Evolutionary conservation across 129 eudicot genomes (phyloP).

Genomic region (Artemisia tridentata): DNA sequence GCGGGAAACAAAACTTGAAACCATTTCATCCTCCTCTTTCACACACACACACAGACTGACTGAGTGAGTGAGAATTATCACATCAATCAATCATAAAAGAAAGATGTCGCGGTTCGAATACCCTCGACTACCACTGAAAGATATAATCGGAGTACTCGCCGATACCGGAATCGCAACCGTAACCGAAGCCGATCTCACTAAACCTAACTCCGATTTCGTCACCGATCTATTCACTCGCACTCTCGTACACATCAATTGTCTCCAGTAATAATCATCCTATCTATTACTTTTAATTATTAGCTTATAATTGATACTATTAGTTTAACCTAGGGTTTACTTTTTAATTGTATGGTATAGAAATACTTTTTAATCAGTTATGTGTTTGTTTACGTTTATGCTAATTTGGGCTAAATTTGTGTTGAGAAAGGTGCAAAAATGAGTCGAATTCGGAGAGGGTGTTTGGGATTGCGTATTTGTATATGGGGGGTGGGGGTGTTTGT

Average conservation of each 20-base stretch:
- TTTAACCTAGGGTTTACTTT: not conserved
- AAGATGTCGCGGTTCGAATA: slow-evolving; percentile 62
- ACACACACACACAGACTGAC: slow-evolving; percentile 11
- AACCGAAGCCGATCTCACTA: slow-evolving; percentile 53
- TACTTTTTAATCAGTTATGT: too few species aligned
- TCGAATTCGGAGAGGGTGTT: too few species aligned
- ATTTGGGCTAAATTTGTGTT: too few species aligned
- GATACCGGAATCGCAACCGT: slow-evolving; percentile 48
- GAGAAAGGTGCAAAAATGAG: too few species aligned
- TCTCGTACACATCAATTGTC: slow-evolving; percentile 45
- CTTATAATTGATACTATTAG: not conserved
- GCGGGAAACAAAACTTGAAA: not conserved
- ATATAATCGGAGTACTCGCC: slow-evolving; percentile 42
- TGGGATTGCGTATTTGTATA: too few species aligned
- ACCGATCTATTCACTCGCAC: slow-evolving; percentile 50
- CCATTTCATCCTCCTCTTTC: too few species aligned
- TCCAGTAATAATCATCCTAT: slow-evolving; percentile 40
- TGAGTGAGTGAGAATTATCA: not conserved
- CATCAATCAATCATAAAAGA: not conserved
- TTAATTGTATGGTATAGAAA: not conserved
- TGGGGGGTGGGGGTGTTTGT: too few species aligned
- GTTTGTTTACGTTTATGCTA: not conserved
- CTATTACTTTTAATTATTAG: not conserved
- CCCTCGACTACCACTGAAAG: slow-evolving; percentile 53
- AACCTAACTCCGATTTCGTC: slow-evolving; percentile 61